Base-by-base conservation (phyloP, 305 asterid genomes). In the Solanum hybrid region DNA sequence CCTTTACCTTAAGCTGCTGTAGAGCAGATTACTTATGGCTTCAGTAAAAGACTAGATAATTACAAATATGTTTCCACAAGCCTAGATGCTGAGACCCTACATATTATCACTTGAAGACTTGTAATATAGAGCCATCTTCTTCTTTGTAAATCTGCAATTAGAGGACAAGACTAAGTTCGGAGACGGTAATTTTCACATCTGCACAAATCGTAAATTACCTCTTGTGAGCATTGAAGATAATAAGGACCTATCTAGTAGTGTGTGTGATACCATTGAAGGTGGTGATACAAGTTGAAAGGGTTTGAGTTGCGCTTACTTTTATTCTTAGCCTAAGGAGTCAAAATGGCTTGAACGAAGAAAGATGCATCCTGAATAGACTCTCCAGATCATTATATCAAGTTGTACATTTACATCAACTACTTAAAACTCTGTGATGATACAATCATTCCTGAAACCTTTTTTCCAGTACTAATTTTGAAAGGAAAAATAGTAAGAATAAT, bases 141-240 rank as follows among this genome's bases (percentile, higher is more conserved):
- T 29, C 75, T 10, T 36, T 36, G 26, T 41, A 51, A 61, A 84
- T 31, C 73, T 57, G 31, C 27, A 27, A 84, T 29, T 84, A 15
- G 88, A 84, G 88, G 88, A 83, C 29, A 83, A 41, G 88, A 45
- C 88, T 29, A 83, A 29, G 75, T 83, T 45, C 20, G 26, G 88
- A 84, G 76, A 45, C n/a, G 76, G 20, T 82, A 20, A 84, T 51
- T 45, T 61, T 31, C 75, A 84, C 76, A 45, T 84, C 38, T 84
- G 75, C 38, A 41, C 17, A 29, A 84, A 29, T 45, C 6, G 36
- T 20, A 51, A 84, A 29, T 84, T 51, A 45, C 29, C 38, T 84
- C 7, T 4, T 68, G 75, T 83, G 88, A 84, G 29, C 88, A 84
- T 84, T 29, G 88, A 27, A 4, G 75, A 84, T 15, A 39, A 26